Evolutionary conservation across 345 rosid species (phyloP), one percentile per base, ranked within the genome.

Genomic region (Hibiscus syriacus): DNA sequence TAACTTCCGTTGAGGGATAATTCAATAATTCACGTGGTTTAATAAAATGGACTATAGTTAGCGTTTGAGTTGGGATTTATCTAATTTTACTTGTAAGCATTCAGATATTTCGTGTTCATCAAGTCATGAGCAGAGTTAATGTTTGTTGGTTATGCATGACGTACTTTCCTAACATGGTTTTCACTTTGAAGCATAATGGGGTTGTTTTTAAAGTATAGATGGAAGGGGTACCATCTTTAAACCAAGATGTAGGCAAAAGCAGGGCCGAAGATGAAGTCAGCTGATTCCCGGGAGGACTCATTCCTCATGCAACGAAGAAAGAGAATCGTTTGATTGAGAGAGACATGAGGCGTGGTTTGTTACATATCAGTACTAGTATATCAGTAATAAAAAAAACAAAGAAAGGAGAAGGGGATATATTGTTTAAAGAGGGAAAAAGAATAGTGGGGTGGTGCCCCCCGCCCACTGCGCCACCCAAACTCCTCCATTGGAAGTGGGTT

Each of bases 401-500:
- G 19, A 7, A 26, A 20, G 7, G 55, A 1, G 55, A 17, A 50
- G 13, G 8, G 55, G 55, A 22, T 2, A 22, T 7, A 14, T 45
- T 45, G 19, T 45, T 45, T 45, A 45, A 45, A 45, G 17, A 17
- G 14, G 16, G 17, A 2, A 36, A 7, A 39, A 43, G 45, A 36
- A n/a, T 65, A 73, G 83, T 86, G 92, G 82, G 87, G 27, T 57
- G 66, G 49, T 45, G 49, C 17, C 49, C 17, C 49, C 49, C 49
- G 49, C 49, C 49, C 49, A 45, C 70, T 13, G 10, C 22, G 19
- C 72, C 38, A 3, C 32, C 49, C 49, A 16, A 20, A 58, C 82
- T 84, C 84, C 82, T 70, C 89, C 89, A 45, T 66, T 66, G 86
- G 87, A 85, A 78, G 89, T 87, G 89, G 83, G 83, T 81, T 85